Conservation (phyloP, 345 rosid genomes). For the Aethionema arabicum region DNA sequence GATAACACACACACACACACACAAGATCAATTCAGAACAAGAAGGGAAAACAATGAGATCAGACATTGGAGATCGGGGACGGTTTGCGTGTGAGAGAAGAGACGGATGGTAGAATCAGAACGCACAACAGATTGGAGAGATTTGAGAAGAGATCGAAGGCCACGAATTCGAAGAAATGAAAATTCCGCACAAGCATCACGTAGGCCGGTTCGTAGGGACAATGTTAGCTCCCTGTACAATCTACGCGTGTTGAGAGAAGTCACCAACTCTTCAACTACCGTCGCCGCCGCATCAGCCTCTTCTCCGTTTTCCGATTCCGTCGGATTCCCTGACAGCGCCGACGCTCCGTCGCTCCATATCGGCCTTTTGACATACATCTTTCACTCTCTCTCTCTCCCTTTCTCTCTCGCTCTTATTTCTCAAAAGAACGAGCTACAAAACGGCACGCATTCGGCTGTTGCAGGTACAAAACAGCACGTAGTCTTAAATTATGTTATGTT, state of each 20-base stretch:
- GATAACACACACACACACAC: slow-evolving; percentile 9
- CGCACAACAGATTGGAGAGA: slow-evolving; percentile 73
- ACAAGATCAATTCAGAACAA: slow-evolving; percentile 3
- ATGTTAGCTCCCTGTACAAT: slow-evolving; percentile 78
- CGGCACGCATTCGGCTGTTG: slow-evolving; percentile 12
- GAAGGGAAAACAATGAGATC: slow-evolving; percentile 9
- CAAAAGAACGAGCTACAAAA: neutral
- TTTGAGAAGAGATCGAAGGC: slow-evolving; percentile 83
- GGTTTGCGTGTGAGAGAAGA: slow-evolving; percentile 76
- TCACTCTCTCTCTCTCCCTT: neutral
- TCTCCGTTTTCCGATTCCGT: slow-evolving; percentile 18
- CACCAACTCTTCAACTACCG: slow-evolving; percentile 72
- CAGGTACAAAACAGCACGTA: slow-evolving; percentile 15
- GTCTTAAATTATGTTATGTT: neutral
- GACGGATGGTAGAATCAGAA: slow-evolving; percentile 66
- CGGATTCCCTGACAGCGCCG: slow-evolving; percentile 36
- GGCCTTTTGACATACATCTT: slow-evolving; percentile 60
- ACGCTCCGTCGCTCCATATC: slow-evolving; percentile 52
- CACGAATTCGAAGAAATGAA: slow-evolving; percentile 89
- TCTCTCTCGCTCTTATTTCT: neutral
- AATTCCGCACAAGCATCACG: slow-evolving; percentile 85
- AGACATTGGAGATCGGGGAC: slow-evolving; percentile 77
- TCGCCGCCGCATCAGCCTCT: slow-evolving; percentile 38
- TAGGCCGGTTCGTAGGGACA: slow-evolving; percentile 83
- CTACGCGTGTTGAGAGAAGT: slow-evolving; percentile 63